Conservation (phyloP, 352 stramenopile species). For the Globisporangium paddicum region DNA sequence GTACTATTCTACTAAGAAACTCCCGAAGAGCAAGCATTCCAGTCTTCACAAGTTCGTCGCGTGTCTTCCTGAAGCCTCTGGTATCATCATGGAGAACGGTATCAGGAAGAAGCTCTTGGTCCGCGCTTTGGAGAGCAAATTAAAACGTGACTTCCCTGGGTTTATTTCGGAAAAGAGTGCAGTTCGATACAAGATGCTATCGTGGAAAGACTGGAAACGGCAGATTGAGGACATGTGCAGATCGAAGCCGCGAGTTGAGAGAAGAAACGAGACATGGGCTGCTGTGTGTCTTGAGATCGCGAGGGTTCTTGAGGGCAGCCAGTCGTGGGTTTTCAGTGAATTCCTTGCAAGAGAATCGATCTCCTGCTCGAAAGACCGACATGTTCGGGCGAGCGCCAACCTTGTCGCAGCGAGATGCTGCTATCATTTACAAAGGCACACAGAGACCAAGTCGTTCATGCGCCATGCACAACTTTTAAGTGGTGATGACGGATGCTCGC, state of each 20-base stretch:
- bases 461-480: conserved; percentile 19
- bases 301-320: conserved; percentile 26
- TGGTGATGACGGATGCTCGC: background rate
- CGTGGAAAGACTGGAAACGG: conserved; percentile 28
- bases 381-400: conserved; percentile 18
- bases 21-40: conserved; percentile 23
- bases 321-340: conserved; percentile 31
- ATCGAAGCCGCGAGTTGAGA: background rate
- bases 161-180: conserved; percentile 8
- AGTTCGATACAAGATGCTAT: conserved; percentile 8
- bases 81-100: conserved; percentile 27
- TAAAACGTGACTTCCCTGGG: conserved; percentile 4
- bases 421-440: conserved; percentile 17
- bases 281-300: conserved; percentile 32
- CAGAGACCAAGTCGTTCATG: conserved; percentile 18
- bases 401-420: conserved; percentile 26
- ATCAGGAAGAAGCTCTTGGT: conserved; percentile 24
- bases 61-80: conserved; percentile 31
- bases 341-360: conserved; percentile 21
- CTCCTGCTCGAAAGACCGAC: conserved; percentile 20
- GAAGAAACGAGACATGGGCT: conserved; percentile 37
- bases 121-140: conserved; percentile 15
- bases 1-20: conserved; percentile 33
- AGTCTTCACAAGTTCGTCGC: conserved; percentile 44
- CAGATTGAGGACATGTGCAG: conserved; percentile 14